A percentile compares a stretch with the other conserved stretches of the same genome.
Evolutionary conservation across 441 rosid genomes (phyloP).

Genomic region (Gossypium laxum): DNA sequence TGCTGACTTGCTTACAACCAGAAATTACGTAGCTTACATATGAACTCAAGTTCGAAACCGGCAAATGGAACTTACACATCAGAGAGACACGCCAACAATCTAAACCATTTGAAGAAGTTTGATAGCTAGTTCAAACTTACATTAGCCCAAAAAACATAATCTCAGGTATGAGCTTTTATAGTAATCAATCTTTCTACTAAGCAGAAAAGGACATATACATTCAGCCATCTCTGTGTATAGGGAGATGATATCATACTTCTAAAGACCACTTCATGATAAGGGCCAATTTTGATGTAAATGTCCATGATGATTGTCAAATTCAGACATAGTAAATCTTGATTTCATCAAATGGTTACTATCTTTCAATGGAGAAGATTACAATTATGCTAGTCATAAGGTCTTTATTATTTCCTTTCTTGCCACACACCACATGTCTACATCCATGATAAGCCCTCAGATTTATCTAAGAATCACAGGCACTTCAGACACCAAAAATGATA

Average conservation of each 20-base stretch:
- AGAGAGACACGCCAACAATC: background rate
- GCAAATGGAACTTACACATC: background rate
- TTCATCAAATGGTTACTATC: background rate
- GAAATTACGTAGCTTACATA: background rate
- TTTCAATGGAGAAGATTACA: background rate
- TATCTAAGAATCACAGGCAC: background rate
- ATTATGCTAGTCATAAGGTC: background rate
- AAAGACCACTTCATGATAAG: background rate
- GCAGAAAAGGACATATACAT: background rate
- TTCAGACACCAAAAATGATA: background rate
- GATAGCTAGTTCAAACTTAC: background rate
- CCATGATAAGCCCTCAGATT: background rate
- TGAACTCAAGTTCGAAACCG: background rate
- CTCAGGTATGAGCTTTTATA: background rate
- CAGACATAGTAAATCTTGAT: background rate
- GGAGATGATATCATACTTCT: background rate
- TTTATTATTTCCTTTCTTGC: background rate
- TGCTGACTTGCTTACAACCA: background rate
- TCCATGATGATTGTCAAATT: background rate
- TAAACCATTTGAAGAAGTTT: background rate
- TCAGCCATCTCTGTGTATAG: background rate
- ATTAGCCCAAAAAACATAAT: background rate
- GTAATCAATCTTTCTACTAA: background rate
- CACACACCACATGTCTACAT: background rate
- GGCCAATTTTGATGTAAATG: background rate